Evolutionary conservation across 768 basidiomycete genomes (phyloP), one percentile per base, ranked within the genome.

Genomic region (Galerina sulciceps): DNA sequence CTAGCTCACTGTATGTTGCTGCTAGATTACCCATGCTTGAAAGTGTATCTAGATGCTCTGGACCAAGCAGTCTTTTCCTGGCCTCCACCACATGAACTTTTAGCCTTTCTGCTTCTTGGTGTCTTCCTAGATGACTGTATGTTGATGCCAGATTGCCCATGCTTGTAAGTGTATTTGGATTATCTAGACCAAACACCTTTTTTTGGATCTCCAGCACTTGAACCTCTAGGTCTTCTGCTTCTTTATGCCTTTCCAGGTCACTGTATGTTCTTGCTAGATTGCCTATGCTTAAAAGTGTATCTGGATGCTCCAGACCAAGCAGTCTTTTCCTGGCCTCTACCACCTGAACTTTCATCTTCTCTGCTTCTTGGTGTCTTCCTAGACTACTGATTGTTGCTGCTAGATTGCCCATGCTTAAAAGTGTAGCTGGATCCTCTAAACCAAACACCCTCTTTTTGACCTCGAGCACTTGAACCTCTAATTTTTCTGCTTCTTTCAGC

Each of bases 371-470:
- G 15, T 10, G 13, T 8, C 38, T 23, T 10, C 37, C 18, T 22
- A 20, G 37, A 10, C 13, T 40, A 20, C 11, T 10, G 6, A 37
- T 47, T 5, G 15, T 58, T 11, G 2, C 1, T 38, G 60, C 55
- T 14, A 57, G 42, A n/a, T 52, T 42, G 13, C n/a, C 10, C 35
- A 61, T 61, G 49, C 26, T 49, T 14, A 3, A 8, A 10, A 60
- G 23, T 26, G 45, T 55, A 23, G 59, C 6, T 48, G 34, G 47
- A 36, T 59, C 58, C 34, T 56, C 46, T 46, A 11, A 11, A 10
- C 60, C 61, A 22, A 59, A 36, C n/a, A 37, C 13, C 11, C 20
- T 44, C 22, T 56, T 52, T 41, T 41, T 63, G 6, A 14, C 18
- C 15, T 58, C 34, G 0, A 47, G 9, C 20, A 47, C 8, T 15